Evolutionary conservation across 1,284 basidiomycete species (phyloP).

Genomic region (Trametes polyzona): DNA sequence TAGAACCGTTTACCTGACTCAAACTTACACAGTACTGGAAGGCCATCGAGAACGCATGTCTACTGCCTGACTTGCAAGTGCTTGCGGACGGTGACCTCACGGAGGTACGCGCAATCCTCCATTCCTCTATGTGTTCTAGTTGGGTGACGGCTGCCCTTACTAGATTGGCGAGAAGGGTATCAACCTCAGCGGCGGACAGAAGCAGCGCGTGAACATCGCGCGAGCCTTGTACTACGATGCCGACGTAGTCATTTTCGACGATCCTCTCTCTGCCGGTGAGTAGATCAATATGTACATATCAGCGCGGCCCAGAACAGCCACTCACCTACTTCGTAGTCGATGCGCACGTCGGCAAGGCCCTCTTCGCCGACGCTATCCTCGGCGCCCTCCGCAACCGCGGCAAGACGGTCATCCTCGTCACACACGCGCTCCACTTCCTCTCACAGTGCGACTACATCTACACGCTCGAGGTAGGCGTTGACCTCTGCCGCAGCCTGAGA

Average conservation of each 20-base stretch:
- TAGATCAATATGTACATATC: neutral
- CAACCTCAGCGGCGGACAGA: slow-evolving; percentile 63
- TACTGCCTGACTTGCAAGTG: slow-evolving; percentile 71
- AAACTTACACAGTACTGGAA: slow-evolving; percentile 55
- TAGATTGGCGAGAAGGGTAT: slow-evolving; percentile 72
- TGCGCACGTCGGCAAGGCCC: slow-evolving; percentile 70
- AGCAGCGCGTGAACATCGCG: slow-evolving; percentile 74
- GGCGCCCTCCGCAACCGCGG: slow-evolving; percentile 54
- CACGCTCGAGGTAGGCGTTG: slow-evolving; percentile 36
- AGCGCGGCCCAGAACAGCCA: too few species aligned
- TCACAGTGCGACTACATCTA: slow-evolving; percentile 71
- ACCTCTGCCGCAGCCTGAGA: neutral
- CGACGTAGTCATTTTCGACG: slow-evolving; percentile 73
- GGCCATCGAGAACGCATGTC: slow-evolving; percentile 62
- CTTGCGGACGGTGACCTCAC: slow-evolving; percentile 79
- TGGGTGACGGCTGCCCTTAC: too few species aligned
- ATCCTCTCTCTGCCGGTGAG: slow-evolving; percentile 72
- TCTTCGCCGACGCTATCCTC: slow-evolving; percentile 71
- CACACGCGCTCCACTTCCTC: slow-evolving; percentile 76
- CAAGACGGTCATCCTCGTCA: slow-evolving; percentile 73
- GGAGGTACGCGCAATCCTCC: slow-evolving; percentile 57
- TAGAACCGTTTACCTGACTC: neutral
- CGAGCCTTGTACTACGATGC: slow-evolving; percentile 75
- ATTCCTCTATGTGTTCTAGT: too few species aligned
- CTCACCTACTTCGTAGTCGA: too few species aligned